A percentile compares a stretch with the other conserved stretches of the same genome.
Evolutionary conservation across 495 filamentous ascomycete species (phyloP).

Genomic region (Parathielavia appendiculata): DNA sequence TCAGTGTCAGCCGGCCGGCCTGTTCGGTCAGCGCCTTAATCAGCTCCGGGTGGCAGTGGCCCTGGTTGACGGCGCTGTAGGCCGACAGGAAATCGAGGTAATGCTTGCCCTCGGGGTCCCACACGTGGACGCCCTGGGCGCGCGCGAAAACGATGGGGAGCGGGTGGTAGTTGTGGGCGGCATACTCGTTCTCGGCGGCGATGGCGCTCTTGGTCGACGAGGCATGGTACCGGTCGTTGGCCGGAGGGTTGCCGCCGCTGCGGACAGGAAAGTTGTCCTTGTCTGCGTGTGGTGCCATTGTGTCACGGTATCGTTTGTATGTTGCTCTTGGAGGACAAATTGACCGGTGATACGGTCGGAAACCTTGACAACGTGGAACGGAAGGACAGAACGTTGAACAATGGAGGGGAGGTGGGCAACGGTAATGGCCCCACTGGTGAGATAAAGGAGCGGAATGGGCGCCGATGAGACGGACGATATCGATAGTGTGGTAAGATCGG

Average conservation of each 20-base stretch:
- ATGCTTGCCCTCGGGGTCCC: conserved; percentile 95
- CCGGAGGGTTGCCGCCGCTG: conserved; percentile 30
- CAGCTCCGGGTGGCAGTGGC: conserved; percentile 95
- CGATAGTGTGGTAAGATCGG: not conserved
- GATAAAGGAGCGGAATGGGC: conserved; percentile 1
- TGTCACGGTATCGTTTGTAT: conserved; percentile 11
- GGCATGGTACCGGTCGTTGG: conserved; percentile 64
- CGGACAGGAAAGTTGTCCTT: conserved; percentile 19
- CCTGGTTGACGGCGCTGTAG: conserved; percentile 97
- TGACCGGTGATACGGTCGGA: not conserved
- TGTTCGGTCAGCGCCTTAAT: conserved; percentile 86
- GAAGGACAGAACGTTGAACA: not conserved
- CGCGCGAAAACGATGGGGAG: conserved; percentile 86
- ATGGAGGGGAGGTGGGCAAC: not conserved
- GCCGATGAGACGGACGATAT: not conserved
- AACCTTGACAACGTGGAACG: not conserved
- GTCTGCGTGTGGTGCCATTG: conserved; percentile 57
- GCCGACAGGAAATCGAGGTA: conserved; percentile 98
- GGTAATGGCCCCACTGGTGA: conserved; percentile 1
- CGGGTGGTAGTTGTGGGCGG: conserved; percentile 98
- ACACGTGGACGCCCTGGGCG: conserved; percentile 78
- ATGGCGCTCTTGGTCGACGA: conserved; percentile 76
- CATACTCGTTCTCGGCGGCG: conserved; percentile 71
- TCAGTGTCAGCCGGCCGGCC: conserved; percentile 83
- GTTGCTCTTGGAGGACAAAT: too few relatives aligned